Evolutionary conservation across 1,139 yeast species (phyloP).

Genomic region (Trichomonascaceae sp.): DNA sequence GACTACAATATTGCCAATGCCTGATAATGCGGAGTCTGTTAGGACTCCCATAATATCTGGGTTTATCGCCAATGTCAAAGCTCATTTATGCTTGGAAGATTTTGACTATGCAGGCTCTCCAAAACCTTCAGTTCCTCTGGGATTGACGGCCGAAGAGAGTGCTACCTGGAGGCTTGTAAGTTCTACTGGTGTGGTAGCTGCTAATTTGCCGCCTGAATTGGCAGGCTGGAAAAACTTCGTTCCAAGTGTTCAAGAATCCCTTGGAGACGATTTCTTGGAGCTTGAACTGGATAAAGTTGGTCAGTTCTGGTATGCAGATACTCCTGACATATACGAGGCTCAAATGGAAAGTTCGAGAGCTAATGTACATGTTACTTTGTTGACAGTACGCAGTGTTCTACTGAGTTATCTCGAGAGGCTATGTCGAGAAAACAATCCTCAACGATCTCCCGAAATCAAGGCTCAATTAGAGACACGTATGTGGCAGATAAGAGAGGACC

Average conservation of each 20-base stretch:
- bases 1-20: conserved; percentile 3
- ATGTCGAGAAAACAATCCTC: conserved; percentile 1
- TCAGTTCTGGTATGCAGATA: conserved; percentile 5
- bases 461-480: conserved; percentile 1
- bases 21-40: background rate
- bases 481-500: conserved; percentile 9
- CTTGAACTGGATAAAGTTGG: conserved; percentile 1
- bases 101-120: conserved; percentile 1
- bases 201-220: conserved; percentile 3
- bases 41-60: conserved; percentile 9
- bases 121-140: background rate
- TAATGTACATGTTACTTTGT: conserved; percentile 9
- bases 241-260: background rate
- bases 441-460: background rate
- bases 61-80: conserved; percentile 7
- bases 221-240: conserved; percentile 1
- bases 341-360: conserved; percentile 11
- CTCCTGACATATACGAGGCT: background rate
- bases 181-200: background rate
- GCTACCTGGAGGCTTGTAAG: conserved; percentile 5
- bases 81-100: conserved; percentile 7
- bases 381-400: conserved; percentile 8
- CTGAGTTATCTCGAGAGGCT: conserved; percentile 5
- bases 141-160: conserved; percentile 2
- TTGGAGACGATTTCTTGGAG: background rate